Base-by-base conservation (phyloP, 495 filamentous ascomycete species). In the Aspergillus wentii region DNA sequence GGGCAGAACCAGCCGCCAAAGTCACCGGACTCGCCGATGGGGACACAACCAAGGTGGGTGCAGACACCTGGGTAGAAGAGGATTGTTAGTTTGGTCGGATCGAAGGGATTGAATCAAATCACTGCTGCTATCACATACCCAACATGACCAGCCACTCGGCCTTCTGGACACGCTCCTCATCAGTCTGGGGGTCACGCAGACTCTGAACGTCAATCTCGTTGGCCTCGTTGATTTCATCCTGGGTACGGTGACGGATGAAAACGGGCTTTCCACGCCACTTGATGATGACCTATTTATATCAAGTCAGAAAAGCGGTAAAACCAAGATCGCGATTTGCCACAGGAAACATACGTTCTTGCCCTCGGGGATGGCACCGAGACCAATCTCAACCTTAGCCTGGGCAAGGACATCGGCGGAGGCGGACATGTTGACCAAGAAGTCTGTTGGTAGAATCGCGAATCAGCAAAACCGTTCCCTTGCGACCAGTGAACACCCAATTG, bases 181-280 rank as follows among this genome's bases (percentile, higher is more conserved):
- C 94, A 48, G 80, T 41, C 65, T 99, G 80, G 43, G 92, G 94
- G 68, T 99, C 92, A 68, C 94, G 80, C 52, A 99, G 72, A 39
- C 71, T 59, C 54, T 83, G 65, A 69, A 91, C 79, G 52, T 89
- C 79, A 54, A 81, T 75, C 38, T 75, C 66, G 59, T 89, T 81
- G 66, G 88, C 88, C 68, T 90, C 85, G 41, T 82, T 73, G 69
- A 94, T 94, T 71, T 94, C 88, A 44, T 74, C 74, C 51, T 74
- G 61, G 48, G 94, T 99, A 49, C 94, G 88, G 82, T 99, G 94
- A 62, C 94, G 91, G 80, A 99, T 89, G 79, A 99, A 97, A 65
- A 99, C 87, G 63, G 94, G 94, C 82, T 99, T 99, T 60, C 94
- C 94, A 72, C 94, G 84, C 94, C 94, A 99, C 77, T 99, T 99